Percentiles rank a stretch among this genome's conserved stretches.
Evolutionary conservation across 2,329 filamentous ascomycete species (phyloP).

Genomic region (Alternaria metachromatica): DNA sequence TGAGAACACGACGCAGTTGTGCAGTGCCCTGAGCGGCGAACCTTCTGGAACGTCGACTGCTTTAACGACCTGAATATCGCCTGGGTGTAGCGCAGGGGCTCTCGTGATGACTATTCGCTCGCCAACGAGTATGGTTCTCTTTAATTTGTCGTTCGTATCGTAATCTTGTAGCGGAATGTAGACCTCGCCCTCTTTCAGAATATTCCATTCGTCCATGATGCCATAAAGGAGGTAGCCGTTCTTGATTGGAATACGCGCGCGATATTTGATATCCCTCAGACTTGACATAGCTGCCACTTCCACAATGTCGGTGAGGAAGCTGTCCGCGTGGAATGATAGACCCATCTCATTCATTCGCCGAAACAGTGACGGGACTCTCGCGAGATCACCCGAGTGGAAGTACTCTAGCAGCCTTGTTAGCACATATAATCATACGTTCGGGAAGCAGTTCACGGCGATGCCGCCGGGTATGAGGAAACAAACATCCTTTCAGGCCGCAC

Average conservation of each 20-base stretch:
- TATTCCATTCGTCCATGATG: conserved; percentile 80
- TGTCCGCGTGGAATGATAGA: conserved; percentile 70
- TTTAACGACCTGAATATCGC: conserved; percentile 73
- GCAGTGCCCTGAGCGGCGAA: conserved; percentile 67
- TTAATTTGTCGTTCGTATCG: conserved; percentile 26
- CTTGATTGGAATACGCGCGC: conserved; percentile 73
- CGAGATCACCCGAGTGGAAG: conserved; percentile 65
- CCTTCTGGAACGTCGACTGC: conserved; percentile 65
- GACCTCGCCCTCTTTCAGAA: conserved; percentile 70
- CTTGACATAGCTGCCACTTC: conserved; percentile 74
- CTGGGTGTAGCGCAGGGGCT: conserved; percentile 82
- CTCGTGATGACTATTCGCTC: conserved; percentile 70
- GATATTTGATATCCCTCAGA: conserved; percentile 78
- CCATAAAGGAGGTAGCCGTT: conserved; percentile 80
- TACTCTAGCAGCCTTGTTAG: conserved; percentile 45
- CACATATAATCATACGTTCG: not conserved
- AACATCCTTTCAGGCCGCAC: not conserved
- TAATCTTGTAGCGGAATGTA: conserved; percentile 66
- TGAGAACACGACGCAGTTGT: conserved; percentile 82
- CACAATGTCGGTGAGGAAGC: conserved; percentile 72
- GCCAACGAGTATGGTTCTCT: conserved; percentile 18
- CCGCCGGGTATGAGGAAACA: not conserved
- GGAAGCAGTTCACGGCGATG: not conserved
- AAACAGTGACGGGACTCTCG: conserved; percentile 69
- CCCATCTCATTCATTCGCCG: conserved; percentile 63